Evolutionary conservation across 192 early-diverging fungal species (phyloP).

Genomic region (Piromyces finnis): DNA sequence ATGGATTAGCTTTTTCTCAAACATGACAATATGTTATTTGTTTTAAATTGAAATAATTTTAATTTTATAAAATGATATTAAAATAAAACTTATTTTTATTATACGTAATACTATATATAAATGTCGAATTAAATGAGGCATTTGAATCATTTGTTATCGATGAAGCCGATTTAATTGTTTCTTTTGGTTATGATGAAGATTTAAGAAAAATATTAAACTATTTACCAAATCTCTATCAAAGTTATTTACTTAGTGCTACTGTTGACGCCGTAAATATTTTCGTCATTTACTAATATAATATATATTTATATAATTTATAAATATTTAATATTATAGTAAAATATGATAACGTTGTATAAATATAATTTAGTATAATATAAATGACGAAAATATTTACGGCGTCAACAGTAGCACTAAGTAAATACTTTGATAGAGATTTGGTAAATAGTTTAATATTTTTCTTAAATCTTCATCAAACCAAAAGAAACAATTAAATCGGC

Average conservation of each 20-base stretch:
- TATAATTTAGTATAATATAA: too few species aligned
- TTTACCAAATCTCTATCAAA: slow-evolving; percentile 77
- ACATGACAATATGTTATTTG: too few species aligned
- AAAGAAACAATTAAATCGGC: slow-evolving; percentile 87
- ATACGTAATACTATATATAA: too few species aligned
- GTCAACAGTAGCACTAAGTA: slow-evolving; percentile 87
- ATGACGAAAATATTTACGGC: slow-evolving; percentile 7
- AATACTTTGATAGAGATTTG: slow-evolving; percentile 76
- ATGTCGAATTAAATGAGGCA: slow-evolving; percentile 23
- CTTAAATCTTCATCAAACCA: slow-evolving; percentile 77
- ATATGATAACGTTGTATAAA: too few species aligned
- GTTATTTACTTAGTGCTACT: slow-evolving; percentile 87
- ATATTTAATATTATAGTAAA: too few species aligned
- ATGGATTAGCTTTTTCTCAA: too few species aligned
- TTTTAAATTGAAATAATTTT: too few species aligned
- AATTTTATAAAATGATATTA: too few species aligned
- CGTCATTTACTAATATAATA: too few species aligned
- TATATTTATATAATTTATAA: too few species aligned
- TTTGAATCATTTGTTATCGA: slow-evolving; percentile 84
- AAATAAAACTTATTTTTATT: too few species aligned
- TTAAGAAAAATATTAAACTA: slow-evolving; percentile 50
- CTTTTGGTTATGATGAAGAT: slow-evolving; percentile 87
- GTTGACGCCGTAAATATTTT: slow-evolving; percentile 31
- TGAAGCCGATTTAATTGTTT: slow-evolving; percentile 86
- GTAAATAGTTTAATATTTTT: slow-evolving; percentile 49